phyloP scores from a whole-genome alignment of 1,139 yeast genomes.

The Suhomyces chickasaworum region DNA sequence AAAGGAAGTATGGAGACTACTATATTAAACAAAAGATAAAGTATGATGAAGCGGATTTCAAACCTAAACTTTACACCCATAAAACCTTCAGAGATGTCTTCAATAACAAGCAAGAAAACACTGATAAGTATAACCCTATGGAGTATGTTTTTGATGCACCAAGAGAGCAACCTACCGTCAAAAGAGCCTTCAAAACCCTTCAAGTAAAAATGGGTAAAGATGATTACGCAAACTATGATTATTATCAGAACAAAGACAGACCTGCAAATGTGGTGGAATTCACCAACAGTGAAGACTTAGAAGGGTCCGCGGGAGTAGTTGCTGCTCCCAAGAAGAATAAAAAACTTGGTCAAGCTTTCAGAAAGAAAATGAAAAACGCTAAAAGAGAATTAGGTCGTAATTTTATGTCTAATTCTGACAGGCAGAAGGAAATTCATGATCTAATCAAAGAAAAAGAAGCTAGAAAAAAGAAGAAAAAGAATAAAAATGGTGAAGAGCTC shows the following conservation, averaged over 20 bases:
- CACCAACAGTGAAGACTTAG: conserved; percentile 9
- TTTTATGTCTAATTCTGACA: conserved; percentile 30
- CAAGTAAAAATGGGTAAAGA: conserved; percentile 35
- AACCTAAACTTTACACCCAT: conserved; percentile 45
- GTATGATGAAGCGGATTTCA: conserved; percentile 36
- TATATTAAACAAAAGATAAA: conserved; percentile 42
- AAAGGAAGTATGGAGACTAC: conserved; percentile 29
- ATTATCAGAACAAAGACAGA: conserved; percentile 29
- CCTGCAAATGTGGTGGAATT: conserved; percentile 12
- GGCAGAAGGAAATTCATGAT: conserved; percentile 24
- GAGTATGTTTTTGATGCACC: conserved; percentile 43
- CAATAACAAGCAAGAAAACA: conserved; percentile 32
- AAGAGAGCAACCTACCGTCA: conserved; percentile 25
- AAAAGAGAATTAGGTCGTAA: conserved; percentile 38
- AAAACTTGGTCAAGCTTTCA: conserved; percentile 30
- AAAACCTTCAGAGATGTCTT: conserved; percentile 46
- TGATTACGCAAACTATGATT: conserved; percentile 41
- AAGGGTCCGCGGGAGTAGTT: conserved; percentile 3
- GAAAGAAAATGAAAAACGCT: conserved; percentile 28
- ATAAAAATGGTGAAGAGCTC: conserved; percentile 3
- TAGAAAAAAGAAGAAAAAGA: conserved; percentile 11
- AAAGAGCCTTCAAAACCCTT: conserved; percentile 32
- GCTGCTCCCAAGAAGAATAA: conserved; percentile 25
- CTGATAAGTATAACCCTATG: conserved; percentile 42
- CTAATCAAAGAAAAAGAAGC: conserved; percentile 19